Base-by-base conservation (phyloP, 345 rosid species). In the Populus alba region DNA sequence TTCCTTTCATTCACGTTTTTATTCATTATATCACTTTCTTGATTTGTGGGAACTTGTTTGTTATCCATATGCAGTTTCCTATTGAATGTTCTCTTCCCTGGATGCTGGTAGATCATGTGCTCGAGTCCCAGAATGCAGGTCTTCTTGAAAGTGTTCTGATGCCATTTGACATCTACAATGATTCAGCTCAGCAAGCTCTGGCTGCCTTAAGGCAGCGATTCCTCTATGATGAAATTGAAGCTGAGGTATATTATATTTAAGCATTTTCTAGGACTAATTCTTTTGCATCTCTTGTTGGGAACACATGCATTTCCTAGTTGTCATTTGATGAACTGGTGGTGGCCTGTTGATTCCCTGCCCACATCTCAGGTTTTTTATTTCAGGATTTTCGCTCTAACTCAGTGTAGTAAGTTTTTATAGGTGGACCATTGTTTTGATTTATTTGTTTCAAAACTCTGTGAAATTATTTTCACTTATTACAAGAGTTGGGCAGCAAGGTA, bases 401-500 rank as follows among this genome's bases (percentile, higher is more conserved):
- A 16, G 11, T 51, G 37, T 65, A 39, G 72, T 29, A 53, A 68
- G 35, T 29, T 66, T 76, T 20, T n/a, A 31, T 79, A 95, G 99
- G 99, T 94, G 87, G 99, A 96, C 80, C 97, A 92, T 83, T 92
- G 99, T 84, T 94, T 96, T 85, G 98, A 96, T 83, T 85, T 94
- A 82, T 96, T 96, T 85, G 97, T 92, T 78, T 86, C 94, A 78
- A 94, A 87, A 79, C 88, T 96, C 61, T 89, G 89, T 71, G 98
- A 96, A 78, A 89, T 88, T 86, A 89, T 91, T 75, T 91, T 92
- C 93, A 91, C 97, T 53, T 92, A 91, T 85, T 94, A 94, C 91
- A 96, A 96, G 88, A 94, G 98, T 86, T 90, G 99, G 98, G 92
- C 97, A 20, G 97, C 98, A 73, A 96, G 97, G 99, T 96, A 88